A percentile compares a stretch with the other conserved stretches of the same genome.
Conservation (phyloP, 768 basidiomycete species). For the Hydnomerulius pinastri region DNA sequence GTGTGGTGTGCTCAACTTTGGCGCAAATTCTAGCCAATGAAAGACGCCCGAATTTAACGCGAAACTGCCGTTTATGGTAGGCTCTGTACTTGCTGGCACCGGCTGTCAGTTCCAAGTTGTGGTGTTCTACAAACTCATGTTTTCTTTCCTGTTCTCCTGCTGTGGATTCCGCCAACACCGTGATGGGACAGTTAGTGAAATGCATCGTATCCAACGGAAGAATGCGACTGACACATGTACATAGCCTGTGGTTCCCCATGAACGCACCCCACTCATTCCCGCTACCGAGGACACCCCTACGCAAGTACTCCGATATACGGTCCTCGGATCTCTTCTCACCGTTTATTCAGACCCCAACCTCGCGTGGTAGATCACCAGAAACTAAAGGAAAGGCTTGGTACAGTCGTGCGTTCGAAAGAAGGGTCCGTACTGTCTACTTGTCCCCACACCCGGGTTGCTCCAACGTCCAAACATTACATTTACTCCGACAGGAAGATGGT, state of each 20-base stretch:
- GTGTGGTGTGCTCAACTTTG: too few species aligned
- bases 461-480: neutral
- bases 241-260: constrained; percentile 15
- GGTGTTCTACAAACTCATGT: constrained; percentile 18
- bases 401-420: constrained; percentile 63
- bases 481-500: constrained; percentile 61
- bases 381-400: constrained; percentile 50
- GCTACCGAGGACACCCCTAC: constrained; percentile 24
- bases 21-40: neutral
- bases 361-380: constrained; percentile 49
- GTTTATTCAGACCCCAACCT: constrained; percentile 23
- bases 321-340: constrained; percentile 1
- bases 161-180: constrained; percentile 26
- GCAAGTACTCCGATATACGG: constrained; percentile 13
- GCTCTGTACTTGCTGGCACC: neutral
- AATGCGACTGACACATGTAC: neutral
- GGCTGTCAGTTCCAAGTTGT: neutral
- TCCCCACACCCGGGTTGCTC: neutral
- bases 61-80: constrained; percentile 12
- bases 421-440: constrained; percentile 41
- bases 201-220: neutral
- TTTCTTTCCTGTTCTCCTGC: constrained; percentile 29
- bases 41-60: neutral
- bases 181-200: constrained; percentile 19
- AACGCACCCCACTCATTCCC: constrained; percentile 33